Base-by-base conservation (phyloP, 345 rosid genomes). In the Cochlearia excelsa region DNA sequence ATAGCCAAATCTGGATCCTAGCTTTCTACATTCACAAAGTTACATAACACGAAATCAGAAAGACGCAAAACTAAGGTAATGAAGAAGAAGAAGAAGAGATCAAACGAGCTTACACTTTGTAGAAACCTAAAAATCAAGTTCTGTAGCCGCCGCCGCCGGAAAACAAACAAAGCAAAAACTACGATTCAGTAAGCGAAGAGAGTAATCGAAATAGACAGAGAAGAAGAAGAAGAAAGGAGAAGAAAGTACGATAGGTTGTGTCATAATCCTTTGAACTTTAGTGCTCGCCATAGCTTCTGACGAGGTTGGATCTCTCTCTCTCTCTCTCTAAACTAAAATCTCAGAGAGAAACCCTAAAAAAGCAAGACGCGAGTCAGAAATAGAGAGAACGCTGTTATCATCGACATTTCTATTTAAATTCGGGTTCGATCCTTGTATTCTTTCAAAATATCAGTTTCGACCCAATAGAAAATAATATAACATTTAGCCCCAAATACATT, bases 111-210 rank as follows among this genome's bases (percentile, higher is more conserved):
- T 78, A 93, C 97, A 29, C 95, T 89, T 70, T 89, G 97, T 8
- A 89, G 97, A 72, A 86, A 87, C 84, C 97, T 85, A 78, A 93
- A 93, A 66, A 89, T 89, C 81, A 87, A 75, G 78, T 93, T 93
- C 95, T 93, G 82, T 7, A 57, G 46, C 61, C 59, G 59, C 58
- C 1, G 8, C 58, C 66, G 53, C 65, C 66, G 61, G 46, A 40
- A 39, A 53, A 43, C 9, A 59, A 35, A 34, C 2, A 3, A 10
- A 57, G 63, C 43, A 2, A 39, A 39, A 39, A 39, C 9, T 39
- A 39, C n/a, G 43, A 30, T 16, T 31, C 30, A 8, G n/a, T 5
- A 31, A 40, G 7, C 4, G 23, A 42, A 57, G 31, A 38, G 49
- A 45, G 3, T 54, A 3, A 61, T 7, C 26, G 37, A 26, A 1